phyloP scores from a whole-genome alignment of 257 asterid species.

The Nicotiana attenuata region DNA sequence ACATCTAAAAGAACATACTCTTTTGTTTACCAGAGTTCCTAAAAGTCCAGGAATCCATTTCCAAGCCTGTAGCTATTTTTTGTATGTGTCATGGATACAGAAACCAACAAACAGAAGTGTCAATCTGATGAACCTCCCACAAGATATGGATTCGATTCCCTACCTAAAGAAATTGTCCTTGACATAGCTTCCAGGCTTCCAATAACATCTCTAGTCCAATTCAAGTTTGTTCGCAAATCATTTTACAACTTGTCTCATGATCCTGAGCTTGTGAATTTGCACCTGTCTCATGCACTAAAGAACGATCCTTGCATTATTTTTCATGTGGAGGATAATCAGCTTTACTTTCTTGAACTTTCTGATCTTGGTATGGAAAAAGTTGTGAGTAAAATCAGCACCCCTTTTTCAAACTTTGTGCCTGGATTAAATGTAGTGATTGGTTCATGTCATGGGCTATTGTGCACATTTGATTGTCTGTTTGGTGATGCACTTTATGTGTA shows the following conservation, averaged over 20 bases:
- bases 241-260: slow-evolving; percentile 20
- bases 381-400: slow-evolving; percentile 17
- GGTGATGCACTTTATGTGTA: slow-evolving; percentile 18
- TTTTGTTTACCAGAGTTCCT: too few relatives aligned
- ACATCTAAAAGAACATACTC: too few relatives aligned
- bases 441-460: slow-evolving; percentile 34
- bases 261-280: slow-evolving; percentile 15
- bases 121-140: neutral
- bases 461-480: slow-evolving; percentile 21
- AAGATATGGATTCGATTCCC: slow-evolving; percentile 8
- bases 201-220: slow-evolving; percentile 27
- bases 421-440: slow-evolving; percentile 27
- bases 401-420: slow-evolving; percentile 29
- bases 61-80: too few relatives aligned
- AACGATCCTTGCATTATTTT: neutral
- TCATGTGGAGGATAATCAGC: slow-evolving; percentile 20
- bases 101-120: neutral
- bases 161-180: slow-evolving; percentile 24
- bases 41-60: too few relatives aligned
- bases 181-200: slow-evolving; percentile 42
- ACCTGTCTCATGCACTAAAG: slow-evolving; percentile 14
- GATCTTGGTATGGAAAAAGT: slow-evolving; percentile 3
- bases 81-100: neutral
- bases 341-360: slow-evolving; percentile 25
- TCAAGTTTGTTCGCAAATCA: slow-evolving; percentile 24